These are phyloP conservation scores for Onygenales sp. DNA, from an alignment of 2,329 filamentous ascomycete species.

Conservation along the genomic window DNA sequence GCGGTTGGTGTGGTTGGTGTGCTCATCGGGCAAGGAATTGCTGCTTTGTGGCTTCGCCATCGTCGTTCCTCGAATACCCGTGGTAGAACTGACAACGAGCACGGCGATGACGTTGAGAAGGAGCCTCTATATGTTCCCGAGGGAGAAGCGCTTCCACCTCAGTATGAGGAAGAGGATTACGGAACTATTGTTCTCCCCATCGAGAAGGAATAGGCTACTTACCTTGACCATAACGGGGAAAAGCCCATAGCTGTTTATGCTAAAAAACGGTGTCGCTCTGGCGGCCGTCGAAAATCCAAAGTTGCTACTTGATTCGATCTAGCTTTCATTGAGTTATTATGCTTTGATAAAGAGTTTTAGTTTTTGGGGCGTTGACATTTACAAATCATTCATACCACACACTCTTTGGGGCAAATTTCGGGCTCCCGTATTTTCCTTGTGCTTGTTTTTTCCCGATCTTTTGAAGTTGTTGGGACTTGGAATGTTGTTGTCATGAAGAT, in stretches of 20 bases:
- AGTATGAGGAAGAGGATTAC: conserved; percentile 26
- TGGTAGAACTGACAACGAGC: conserved; percentile 21
- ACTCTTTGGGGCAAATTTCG: neutral
- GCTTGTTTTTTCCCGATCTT: no score
- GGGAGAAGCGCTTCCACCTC: conserved; percentile 23
- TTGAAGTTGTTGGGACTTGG: no score
- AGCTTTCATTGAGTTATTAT: neutral
- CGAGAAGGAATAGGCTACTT: conserved; percentile 23
- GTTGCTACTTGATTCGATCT: neutral
- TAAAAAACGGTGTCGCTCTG: neutral
- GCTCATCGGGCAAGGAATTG: conserved; percentile 37
- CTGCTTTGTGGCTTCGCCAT: conserved; percentile 36
- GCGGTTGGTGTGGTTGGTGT: conserved; percentile 39
- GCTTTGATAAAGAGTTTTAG: neutral
- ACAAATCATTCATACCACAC: neutral
- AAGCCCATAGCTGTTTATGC: neutral
- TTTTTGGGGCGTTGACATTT: no score
- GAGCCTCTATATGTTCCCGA: conserved; percentile 24
- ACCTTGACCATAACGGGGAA: neutral
- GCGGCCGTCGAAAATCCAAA: neutral
- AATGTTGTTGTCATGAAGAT: neutral
- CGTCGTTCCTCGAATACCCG: conserved; percentile 22
- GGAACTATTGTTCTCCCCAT: conserved; percentile 15
- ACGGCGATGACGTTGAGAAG: conserved; percentile 33
- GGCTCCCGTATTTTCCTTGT: neutral